phyloP scores from a whole-genome alignment of 164 flowering plant species.

The Cinnamomum chago region DNA sequence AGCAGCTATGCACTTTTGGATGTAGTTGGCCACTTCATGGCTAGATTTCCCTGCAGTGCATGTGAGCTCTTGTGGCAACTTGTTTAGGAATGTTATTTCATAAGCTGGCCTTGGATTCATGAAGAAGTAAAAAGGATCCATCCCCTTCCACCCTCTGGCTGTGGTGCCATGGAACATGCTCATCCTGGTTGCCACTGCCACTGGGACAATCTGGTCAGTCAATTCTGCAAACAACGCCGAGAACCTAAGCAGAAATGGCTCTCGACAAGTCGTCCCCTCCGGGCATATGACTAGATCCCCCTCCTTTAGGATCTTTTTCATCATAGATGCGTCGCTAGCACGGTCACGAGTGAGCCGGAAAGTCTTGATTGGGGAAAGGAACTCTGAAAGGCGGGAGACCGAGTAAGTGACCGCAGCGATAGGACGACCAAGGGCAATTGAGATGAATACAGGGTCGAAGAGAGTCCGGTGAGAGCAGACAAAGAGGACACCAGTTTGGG shows the following conservation, averaged over 20 bases:
- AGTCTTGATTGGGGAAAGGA: constrained; percentile 70
- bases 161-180: constrained; percentile 77
- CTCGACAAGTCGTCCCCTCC: constrained; percentile 69
- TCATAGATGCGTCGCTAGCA: constrained; percentile 54
- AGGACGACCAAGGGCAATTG: constrained; percentile 48
- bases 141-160: constrained; percentile 69
- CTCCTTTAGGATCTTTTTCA: constrained; percentile 43
- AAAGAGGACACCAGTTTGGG: constrained; percentile 49
- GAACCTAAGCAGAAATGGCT: constrained; percentile 60
- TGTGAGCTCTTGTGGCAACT: constrained; percentile 46
- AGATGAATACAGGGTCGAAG: constrained; percentile 54
- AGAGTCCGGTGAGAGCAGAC: constrained; percentile 61
- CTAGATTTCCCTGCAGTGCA: constrained; percentile 46
- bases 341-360: constrained; percentile 56
- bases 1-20: constrained; percentile 60
- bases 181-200: constrained; percentile 53
- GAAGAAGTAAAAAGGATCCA: constrained; percentile 69
- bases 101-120: constrained; percentile 74
- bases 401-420: constrained; percentile 60
- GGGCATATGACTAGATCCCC: constrained; percentile 76
- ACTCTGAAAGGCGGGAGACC: constrained; percentile 50
- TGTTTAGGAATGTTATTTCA: constrained; percentile 58
- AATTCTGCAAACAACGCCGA: constrained; percentile 57
- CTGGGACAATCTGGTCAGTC: constrained; percentile 61
- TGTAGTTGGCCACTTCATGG: constrained; percentile 70